A percentile compares a stretch with the other conserved stretches of the same genome.
Conservation (phyloP, 1,284 basidiomycete genomes). For the Irpex sp. region DNA sequence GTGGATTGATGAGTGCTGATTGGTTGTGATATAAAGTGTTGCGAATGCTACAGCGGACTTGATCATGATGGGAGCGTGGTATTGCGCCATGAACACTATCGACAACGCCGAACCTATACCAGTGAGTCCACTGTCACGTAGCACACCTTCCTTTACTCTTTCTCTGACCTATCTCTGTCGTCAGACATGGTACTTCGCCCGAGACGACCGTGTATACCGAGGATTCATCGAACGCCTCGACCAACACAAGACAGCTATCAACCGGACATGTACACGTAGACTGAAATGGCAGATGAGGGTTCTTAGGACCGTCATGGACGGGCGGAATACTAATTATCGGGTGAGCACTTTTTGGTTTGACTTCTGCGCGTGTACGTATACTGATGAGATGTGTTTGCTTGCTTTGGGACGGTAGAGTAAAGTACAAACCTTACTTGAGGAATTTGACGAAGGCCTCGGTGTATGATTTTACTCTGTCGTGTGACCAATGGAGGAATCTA, state of each 20-base stretch:
- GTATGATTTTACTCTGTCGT: constrained; percentile 13
- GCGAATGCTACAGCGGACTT: constrained; percentile 77
- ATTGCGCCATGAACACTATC: constrained; percentile 45
- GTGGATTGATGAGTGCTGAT: constrained; percentile 3
- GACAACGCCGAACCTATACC: constrained; percentile 53
- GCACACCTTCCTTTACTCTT: too few relatives aligned
- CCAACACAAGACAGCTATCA: constrained; percentile 44
- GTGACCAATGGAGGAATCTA: neutral
- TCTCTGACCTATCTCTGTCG: constrained; percentile 24
- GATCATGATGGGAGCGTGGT: constrained; percentile 71
- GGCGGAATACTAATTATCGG: constrained; percentile 54
- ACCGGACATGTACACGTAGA: constrained; percentile 42
- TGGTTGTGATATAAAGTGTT: constrained; percentile 38
- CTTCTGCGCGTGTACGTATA: too few relatives aligned
- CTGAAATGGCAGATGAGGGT: constrained; percentile 69
- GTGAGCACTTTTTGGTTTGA: constrained; percentile 36
- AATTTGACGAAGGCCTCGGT: constrained; percentile 50
- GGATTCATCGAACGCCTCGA: constrained; percentile 61
- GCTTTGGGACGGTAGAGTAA: constrained; percentile 42
- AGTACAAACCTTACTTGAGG: constrained; percentile 50
- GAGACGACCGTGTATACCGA: constrained; percentile 73
- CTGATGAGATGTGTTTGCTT: too few relatives aligned
- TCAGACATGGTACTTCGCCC: constrained; percentile 76
- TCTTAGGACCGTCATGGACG: constrained; percentile 56
- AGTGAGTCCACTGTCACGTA: constrained; percentile 27